Percentiles rank a stretch among this genome's conserved stretches.
Evolutionary conservation across 169 alveolate species (phyloP).

Genomic region (Plasmodium chabaudi): DNA sequence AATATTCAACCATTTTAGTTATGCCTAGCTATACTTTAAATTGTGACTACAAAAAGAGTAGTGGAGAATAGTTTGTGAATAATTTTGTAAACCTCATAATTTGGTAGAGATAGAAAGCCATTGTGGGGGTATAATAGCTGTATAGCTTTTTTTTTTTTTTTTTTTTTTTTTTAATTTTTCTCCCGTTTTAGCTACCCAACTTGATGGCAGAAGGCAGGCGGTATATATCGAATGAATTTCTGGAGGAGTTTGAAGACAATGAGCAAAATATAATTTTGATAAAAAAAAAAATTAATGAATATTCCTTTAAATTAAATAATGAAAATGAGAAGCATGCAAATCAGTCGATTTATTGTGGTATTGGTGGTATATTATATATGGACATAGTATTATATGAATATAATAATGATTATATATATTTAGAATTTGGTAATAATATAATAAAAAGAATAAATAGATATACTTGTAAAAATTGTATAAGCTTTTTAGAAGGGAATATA

Average conservation of each 20-base stretch:
- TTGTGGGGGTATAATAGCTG: too few species aligned
- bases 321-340: conserved; percentile 23
- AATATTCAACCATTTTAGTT: too few species aligned
- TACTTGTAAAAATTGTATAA: conserved; percentile 18
- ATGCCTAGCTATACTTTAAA: too few species aligned
- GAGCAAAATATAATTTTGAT: conserved; percentile 12
- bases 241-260: conserved; percentile 40
- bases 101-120: too few species aligned
- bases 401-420: conserved; percentile 24
- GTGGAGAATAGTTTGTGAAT: too few species aligned
- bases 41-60: too few species aligned
- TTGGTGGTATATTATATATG: conserved; percentile 72
- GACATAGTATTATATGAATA: conserved; percentile 38
- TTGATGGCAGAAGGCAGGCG: conserved; percentile 15
- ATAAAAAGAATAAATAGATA: conserved; percentile 14
- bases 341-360: conserved; percentile 47
- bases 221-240: conserved; percentile 20
- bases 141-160: too few species aligned
- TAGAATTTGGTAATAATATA: conserved; percentile 31
- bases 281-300: conserved; percentile 45
- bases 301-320: conserved; percentile 11
- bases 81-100: too few species aligned
- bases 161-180: too few species aligned
- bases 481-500: conserved; percentile 39
- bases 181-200: too few species aligned